Evolutionary conservation across 2,329 filamentous ascomycete species (phyloP), one percentile per base, ranked within the genome.

Genomic region (Fonsecaea multimorphosa): DNA sequence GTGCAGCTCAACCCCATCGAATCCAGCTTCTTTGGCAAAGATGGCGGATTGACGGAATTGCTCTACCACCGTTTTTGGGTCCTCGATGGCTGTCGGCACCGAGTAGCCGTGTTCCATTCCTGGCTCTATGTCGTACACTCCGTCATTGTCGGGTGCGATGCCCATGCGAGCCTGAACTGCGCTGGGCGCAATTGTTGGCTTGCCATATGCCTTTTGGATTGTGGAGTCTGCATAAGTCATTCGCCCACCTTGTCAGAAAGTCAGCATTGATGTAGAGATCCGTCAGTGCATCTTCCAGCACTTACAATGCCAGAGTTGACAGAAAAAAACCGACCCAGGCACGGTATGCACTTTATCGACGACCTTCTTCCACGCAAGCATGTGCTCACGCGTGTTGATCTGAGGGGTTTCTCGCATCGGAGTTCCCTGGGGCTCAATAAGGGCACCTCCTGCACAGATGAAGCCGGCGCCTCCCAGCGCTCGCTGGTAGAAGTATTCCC

Each of bases 11-110:
- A 85, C 79, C 0, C 82, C 82, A 58, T 85, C 83, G 38, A 85
- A 87, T 0, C 85, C 85, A 16, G 80, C 83, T 19, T 80, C 80
- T 22, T 89, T 77, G 0, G 86, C 86, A 74, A 78, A 84, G 59
- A 74, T 76, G 3, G 82, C 81, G 1, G 82, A 59, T 31, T 16
- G 36, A n/a, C 56, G 56, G 36, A 59, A 59, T 19, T 59, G 56
- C 36, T 59, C 56, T 6, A 59, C 36, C n/a, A 59, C 24, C n/a
- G 36, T 29, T 29, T 44, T 49, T 27, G 56, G 56, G 36, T 59
- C 40, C 40, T 59, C 56, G 9, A 59, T 49, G 8, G 56, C 56
- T 3, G 56, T 59, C 7, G 56, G 56, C 24, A 8, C 12, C 1
- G 56, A 59, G 27, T 59, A 59, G 6, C 34, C 56, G 9, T 59